phyloP scores from a whole-genome alignment of 768 basidiomycete species.

The Suillus luteus region DNA sequence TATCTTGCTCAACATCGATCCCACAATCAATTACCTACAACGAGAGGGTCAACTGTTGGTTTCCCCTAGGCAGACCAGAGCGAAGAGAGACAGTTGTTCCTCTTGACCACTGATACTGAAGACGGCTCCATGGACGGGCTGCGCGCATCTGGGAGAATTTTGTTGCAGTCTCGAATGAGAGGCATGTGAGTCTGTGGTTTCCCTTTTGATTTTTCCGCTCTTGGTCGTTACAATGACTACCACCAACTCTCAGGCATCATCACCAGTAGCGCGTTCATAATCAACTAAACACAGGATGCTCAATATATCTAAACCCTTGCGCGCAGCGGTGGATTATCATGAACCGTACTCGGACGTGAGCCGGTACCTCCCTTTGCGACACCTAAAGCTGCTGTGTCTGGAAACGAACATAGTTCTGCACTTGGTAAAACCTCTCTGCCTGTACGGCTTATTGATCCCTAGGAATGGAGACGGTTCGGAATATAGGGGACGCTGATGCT shows the following conservation, averaged over 20 bases:
- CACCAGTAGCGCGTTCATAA: neutral
- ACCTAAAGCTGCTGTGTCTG: neutral
- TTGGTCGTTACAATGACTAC: neutral
- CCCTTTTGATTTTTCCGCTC: neutral
- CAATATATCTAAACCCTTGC: neutral
- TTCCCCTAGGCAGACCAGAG: neutral
- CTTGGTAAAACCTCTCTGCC: neutral
- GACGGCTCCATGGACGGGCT: neutral
- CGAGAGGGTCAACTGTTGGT: neutral
- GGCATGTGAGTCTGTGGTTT: neutral
- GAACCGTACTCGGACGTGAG: neutral
- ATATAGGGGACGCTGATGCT: neutral
- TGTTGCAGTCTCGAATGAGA: neutral
- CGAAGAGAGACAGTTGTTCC: neutral
- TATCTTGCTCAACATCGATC: neutral
- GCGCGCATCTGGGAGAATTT: neutral
- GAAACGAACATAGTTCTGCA: neutral
- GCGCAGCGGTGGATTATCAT: neutral
- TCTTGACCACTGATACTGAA: neutral
- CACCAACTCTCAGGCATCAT: neutral
- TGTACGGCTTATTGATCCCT: neutral
- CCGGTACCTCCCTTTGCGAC: slow-evolving; percentile 1
- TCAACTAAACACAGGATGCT: neutral
- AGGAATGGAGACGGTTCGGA: neutral
- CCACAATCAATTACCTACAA: neutral